Evolutionary conservation across 495 filamentous ascomycete species (phyloP).

Genomic region (Xylaria palmicola): DNA sequence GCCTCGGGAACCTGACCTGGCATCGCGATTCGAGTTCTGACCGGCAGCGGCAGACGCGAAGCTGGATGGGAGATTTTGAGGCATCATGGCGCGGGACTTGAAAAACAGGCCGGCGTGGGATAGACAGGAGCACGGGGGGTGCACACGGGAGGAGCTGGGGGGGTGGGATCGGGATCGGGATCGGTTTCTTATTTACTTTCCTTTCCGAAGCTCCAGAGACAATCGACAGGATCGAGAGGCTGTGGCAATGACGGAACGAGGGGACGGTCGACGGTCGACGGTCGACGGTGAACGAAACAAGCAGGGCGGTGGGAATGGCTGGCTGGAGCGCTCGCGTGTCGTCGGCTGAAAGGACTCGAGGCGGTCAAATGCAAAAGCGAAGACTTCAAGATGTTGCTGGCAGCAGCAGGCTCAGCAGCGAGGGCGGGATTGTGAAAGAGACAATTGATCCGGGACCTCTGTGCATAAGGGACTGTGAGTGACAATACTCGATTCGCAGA

Average conservation of each 20-base stretch:
- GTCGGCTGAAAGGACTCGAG: not conserved
- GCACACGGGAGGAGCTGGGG: not conserved
- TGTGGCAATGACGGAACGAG: slow-evolving; percentile 5
- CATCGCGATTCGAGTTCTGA: slow-evolving; percentile 58
- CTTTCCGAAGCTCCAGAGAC: slow-evolving; percentile 1
- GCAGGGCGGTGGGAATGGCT: not conserved
- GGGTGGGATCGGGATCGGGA: too few relatives aligned
- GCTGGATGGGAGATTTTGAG: slow-evolving; percentile 75
- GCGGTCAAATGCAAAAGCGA: not conserved
- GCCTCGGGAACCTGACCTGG: slow-evolving; percentile 52
- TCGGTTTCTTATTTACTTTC: not conserved
- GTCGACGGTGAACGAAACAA: not conserved
- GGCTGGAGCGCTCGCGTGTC: not conserved
- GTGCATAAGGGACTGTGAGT: slow-evolving; percentile 1
- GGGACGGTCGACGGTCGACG: not conserved
- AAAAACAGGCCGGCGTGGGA: slow-evolving; percentile 14
- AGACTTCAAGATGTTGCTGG: not conserved
- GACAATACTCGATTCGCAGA: not conserved
- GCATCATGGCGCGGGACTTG: slow-evolving; percentile 49
- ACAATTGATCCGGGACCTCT: slow-evolving; percentile 2
- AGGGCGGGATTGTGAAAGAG: not conserved
- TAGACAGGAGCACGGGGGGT: slow-evolving; percentile 1
- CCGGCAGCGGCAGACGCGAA: slow-evolving; percentile 82
- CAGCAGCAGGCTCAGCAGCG: not conserved
- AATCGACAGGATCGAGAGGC: not conserved